Evolutionary conservation across 495 filamentous ascomycete genomes (phyloP).

Genomic region (Neurospora terricola): DNA sequence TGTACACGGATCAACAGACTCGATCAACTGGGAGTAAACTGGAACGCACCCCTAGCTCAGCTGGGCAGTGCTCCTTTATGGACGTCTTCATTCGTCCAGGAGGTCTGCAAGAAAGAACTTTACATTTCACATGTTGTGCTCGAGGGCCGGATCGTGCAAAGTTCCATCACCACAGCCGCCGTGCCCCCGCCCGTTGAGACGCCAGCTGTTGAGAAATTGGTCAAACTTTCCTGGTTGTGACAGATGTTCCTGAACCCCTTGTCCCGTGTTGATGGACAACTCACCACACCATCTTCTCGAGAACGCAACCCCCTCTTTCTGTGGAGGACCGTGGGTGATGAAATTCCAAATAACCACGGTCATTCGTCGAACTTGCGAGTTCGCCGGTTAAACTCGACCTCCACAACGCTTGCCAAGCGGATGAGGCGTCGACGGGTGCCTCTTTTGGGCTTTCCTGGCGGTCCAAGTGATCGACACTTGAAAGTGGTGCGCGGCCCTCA

Average conservation of each 20-base stretch:
- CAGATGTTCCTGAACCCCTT: not conserved
- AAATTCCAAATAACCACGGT: not conserved
- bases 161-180: not conserved
- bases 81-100: not conserved
- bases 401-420: not conserved
- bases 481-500: not conserved
- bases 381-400: not conserved
- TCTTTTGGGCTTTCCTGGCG: not conserved
- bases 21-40: no score
- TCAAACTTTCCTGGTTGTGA: not conserved
- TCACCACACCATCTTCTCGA: not conserved
- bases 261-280: not conserved
- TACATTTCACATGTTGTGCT: not conserved
- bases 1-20: no score
- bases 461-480: not conserved
- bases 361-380: not conserved
- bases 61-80: not conserved
- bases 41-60: no score
- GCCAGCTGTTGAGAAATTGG: not conserved
- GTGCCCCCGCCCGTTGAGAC: not conserved
- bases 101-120: not conserved
- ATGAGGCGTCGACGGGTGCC: not conserved
- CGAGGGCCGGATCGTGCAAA: not conserved
- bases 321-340: not conserved
- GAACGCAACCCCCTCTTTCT: not conserved